Evolutionary conservation across 331 rosid genomes (phyloP).

Genomic region (Malus hybrid): DNA sequence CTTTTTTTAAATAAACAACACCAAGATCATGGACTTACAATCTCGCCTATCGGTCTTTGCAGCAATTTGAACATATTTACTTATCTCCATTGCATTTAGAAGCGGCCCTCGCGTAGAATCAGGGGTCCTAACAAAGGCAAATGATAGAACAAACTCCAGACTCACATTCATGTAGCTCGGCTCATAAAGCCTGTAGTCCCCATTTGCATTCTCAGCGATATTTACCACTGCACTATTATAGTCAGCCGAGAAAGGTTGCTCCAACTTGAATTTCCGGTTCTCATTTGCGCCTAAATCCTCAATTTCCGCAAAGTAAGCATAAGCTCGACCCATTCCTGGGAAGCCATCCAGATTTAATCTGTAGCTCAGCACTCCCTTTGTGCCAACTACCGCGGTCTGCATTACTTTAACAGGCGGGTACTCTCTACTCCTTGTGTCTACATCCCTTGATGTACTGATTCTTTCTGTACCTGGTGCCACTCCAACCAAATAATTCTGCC

Average conservation of each 20-base stretch:
- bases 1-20: not conserved
- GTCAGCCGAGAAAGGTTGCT: constrained; percentile 62
- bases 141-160: constrained; percentile 71
- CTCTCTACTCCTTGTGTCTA: constrained; percentile 56
- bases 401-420: constrained; percentile 75
- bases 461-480: constrained; percentile 90
- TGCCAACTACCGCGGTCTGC: constrained; percentile 86
- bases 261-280: constrained; percentile 67
- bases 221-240: constrained; percentile 78
- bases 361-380: constrained; percentile 54
- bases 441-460: constrained; percentile 49
- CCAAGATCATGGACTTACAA: constrained; percentile 43
- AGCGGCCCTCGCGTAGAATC: constrained; percentile 88
- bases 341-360: constrained; percentile 77
- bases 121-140: constrained; percentile 60
- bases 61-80: constrained; percentile 55
- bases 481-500: constrained; percentile 86
- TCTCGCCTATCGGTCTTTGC: constrained; percentile 56
- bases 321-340: constrained; percentile 79
- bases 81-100: constrained; percentile 78
- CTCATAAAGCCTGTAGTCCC: constrained; percentile 81
- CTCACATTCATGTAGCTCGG: constrained; percentile 93
- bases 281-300: constrained; percentile 59
- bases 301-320: constrained; percentile 80
- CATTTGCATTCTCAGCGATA: constrained; percentile 94